Evolutionary conservation across 495 filamentous ascomycete genomes (phyloP), one percentile per base, ranked within the genome.

Genomic region (Mycothermus thermophilus): DNA sequence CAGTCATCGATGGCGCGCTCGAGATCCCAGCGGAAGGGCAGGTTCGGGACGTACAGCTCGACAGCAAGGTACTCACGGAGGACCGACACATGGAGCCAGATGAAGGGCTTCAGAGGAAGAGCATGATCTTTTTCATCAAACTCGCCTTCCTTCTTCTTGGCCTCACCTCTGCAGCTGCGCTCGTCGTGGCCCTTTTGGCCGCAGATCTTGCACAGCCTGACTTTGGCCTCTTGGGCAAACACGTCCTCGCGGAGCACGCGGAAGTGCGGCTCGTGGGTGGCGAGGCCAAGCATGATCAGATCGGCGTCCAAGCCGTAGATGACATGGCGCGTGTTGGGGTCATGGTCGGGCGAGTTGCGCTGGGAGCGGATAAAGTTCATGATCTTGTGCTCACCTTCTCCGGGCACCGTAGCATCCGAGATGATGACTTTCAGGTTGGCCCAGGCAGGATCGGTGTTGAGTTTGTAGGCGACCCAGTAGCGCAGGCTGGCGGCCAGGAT

Each of bases 331-430:
- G 92, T 95, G 53, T 99, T 96, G 20, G 90, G 92, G 49, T 99
- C 79, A 54, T 99, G 87, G 34, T 87, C 77, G 1, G 87, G 82
- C 19, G 80, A 83, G 23, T 77, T 68, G 42, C 90, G 79, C 59
- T 99, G 92, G 16, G 88, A 93, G 45, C 90, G 77, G 42, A 99
- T 72, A 50, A 96, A 99, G 28, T 93, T 75, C 90, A 99, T 99
- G 44, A 99, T 95, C 63, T 99, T 99, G 58, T 99, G 90, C 55
- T 99, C 90, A 53, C 90, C 90, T 59, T 99, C 90, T 46, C 90
- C 90, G 24, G 90, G 90, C 13, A 99, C 90, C 0, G 86, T 93
- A 25, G 90, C 86, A 64, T 99, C 90, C 5, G 90, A 96, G 47
- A 99, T 94, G 51, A 99, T 85, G 50, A 96, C 75, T 72, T 96